Percentiles rank a stretch among this genome's conserved stretches.
Evolutionary conservation across 2,329 filamentous ascomycete genomes (phyloP).

Genomic region (Venturiaceae sp.): DNA sequence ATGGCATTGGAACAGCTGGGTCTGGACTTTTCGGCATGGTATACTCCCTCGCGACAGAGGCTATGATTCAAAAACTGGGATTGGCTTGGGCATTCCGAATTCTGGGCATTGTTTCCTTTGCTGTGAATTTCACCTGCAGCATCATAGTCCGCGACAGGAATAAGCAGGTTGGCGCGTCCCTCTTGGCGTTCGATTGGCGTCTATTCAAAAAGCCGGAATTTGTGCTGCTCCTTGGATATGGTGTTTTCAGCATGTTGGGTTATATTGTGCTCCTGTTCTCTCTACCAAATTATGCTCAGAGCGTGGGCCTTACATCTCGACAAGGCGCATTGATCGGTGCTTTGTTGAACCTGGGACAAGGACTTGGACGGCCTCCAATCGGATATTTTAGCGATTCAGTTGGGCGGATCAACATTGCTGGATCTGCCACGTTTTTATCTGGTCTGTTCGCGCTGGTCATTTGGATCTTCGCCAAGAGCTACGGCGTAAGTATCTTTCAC

Average conservation of each 20-base stretch:
- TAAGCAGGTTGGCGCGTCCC: constrained; percentile 56
- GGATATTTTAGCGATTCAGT: constrained; percentile 62
- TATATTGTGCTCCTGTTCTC: constrained; percentile 73
- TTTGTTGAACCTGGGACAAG: constrained; percentile 58
- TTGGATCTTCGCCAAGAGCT: constrained; percentile 62
- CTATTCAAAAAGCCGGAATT: constrained; percentile 56
- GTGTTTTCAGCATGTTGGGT: constrained; percentile 61
- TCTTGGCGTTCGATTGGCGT: constrained; percentile 54
- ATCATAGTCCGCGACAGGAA: constrained; percentile 63
- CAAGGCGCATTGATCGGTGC: constrained; percentile 66
- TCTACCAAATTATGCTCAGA: constrained; percentile 61
- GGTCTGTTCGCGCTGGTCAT: constrained; percentile 59
- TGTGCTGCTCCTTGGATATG: constrained; percentile 55
- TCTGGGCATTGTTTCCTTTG: constrained; percentile 52
- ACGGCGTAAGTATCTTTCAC: constrained; percentile 39
- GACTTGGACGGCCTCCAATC: constrained; percentile 59
- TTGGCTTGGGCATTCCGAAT: constrained; percentile 59
- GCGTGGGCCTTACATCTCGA: constrained; percentile 54
- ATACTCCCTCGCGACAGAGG: constrained; percentile 58
- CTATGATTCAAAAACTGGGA: constrained; percentile 56
- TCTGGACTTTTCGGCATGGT: constrained; percentile 64
- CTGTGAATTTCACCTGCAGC: constrained; percentile 54
- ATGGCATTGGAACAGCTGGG: constrained; percentile 58
- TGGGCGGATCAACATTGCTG: constrained; percentile 66
- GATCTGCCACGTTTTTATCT: constrained; percentile 51